Conservation (phyloP, 2,329 filamentous ascomycete genomes). For the Lecanicillium sp. region DNA sequence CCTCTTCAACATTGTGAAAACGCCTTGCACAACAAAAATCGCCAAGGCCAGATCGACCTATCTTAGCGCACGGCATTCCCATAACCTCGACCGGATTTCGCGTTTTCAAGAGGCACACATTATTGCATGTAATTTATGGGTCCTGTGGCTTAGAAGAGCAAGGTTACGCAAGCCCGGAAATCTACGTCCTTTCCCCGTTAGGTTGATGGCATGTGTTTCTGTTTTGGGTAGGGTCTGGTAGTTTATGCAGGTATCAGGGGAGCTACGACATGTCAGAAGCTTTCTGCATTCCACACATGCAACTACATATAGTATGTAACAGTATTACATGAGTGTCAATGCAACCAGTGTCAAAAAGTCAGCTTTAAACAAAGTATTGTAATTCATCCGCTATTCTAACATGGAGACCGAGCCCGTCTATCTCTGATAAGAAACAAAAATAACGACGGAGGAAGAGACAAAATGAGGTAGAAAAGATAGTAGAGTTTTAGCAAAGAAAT, state of each 20-base stretch:
- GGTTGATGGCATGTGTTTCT: not conserved
- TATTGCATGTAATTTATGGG: not conserved
- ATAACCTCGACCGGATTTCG: not conserved
- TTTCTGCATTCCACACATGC: no score
- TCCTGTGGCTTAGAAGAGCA: constrained; percentile 9
- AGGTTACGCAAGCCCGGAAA: not conserved
- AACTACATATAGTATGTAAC: no score
- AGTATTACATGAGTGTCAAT: no score
- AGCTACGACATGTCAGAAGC: no score
- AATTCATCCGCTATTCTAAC: constrained; percentile 1
- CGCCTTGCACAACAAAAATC: no score
- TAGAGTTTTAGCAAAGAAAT: not conserved
- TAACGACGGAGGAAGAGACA: not conserved
- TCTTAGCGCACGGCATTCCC: not conserved
- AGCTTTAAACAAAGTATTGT: not conserved
- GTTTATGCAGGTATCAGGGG: no score
- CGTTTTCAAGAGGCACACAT: not conserved
- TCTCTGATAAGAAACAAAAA: constrained; percentile 5
- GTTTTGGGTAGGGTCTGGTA: not conserved
- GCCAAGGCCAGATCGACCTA: no score
- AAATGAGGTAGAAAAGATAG: no score
- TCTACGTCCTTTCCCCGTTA: not conserved
- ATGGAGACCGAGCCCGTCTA: not conserved
- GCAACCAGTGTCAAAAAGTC: no score
- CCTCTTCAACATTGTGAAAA: not conserved